Evolutionary conservation across 305 asterid genomes (phyloP).

Genomic region (Fraxinus nigra): DNA sequence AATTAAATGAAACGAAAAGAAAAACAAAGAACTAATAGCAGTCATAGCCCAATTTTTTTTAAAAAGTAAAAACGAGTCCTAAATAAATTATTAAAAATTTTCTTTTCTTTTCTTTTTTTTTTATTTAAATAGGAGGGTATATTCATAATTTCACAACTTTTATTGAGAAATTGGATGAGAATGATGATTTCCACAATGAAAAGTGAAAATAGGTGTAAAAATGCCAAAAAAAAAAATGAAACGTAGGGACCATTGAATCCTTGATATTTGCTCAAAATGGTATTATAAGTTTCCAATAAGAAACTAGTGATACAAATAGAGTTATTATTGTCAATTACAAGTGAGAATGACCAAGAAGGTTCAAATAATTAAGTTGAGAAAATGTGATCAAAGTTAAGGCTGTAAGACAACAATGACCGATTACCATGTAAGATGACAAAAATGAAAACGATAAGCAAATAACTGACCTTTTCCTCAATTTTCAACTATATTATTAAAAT

Average conservation of each 20-base stretch:
- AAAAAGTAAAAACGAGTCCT: too few relatives aligned
- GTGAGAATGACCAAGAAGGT: not conserved
- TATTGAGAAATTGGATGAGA: too few relatives aligned
- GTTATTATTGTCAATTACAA: not conserved
- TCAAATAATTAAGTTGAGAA: not conserved
- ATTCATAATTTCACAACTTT: too few relatives aligned
- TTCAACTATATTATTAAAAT: not conserved
- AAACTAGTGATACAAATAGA: not conserved
- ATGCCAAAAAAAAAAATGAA: too few relatives aligned
- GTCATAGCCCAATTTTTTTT: too few relatives aligned
- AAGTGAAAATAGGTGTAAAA: too few relatives aligned
- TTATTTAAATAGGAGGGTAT: too few relatives aligned
- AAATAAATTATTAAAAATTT: too few relatives aligned
- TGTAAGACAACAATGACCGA: not conserved
- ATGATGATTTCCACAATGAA: too few relatives aligned
- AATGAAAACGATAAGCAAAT: not conserved
- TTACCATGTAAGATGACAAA: not conserved
- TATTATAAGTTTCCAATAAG: not conserved
- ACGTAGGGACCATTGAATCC: not conserved
- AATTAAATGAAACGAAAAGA: too few relatives aligned
- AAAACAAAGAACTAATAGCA: too few relatives aligned
- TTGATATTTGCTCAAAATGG: not conserved
- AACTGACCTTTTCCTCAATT: not conserved
- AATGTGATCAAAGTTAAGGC: not conserved
- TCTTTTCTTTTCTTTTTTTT: too few relatives aligned